phyloP scores from a whole-genome alignment of 495 filamentous ascomycete species.

The Letharia columbiana region DNA sequence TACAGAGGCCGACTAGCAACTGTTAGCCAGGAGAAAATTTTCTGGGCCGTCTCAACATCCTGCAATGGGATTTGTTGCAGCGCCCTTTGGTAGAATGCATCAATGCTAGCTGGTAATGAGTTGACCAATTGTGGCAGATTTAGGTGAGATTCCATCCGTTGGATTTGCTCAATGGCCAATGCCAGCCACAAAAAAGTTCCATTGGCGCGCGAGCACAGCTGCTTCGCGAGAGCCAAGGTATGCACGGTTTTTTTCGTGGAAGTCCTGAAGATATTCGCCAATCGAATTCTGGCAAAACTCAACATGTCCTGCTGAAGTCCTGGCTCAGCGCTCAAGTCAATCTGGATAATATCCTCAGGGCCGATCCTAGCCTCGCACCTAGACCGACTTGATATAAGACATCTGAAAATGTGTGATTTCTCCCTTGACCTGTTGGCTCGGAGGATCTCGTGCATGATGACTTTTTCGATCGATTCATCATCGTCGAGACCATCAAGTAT shows the following conservation, averaged over 20 bases:
- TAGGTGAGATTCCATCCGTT: neutral
- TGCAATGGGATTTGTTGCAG: neutral
- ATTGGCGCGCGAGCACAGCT: conserved; percentile 6
- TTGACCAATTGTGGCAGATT: neutral
- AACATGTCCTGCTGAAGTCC: conserved; percentile 8
- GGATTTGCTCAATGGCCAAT: neutral
- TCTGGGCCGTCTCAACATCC: neutral
- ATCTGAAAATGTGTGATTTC: neutral
- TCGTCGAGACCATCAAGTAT: conserved; percentile 4
- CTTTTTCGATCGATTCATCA: neutral
- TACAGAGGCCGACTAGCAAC: conserved; percentile 2
- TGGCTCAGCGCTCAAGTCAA: conserved; percentile 1
- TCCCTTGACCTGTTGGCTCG: neutral
- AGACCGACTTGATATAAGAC: neutral
- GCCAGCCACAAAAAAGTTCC: conserved; percentile 12
- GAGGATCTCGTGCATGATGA: neutral
- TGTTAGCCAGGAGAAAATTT: conserved; percentile 7
- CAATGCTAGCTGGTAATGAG: neutral
- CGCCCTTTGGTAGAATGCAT: conserved; percentile 1
- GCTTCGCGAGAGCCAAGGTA: neutral
- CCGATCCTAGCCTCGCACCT: neutral
- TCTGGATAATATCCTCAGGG: neutral
- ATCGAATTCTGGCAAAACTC: neutral
- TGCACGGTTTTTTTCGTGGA: neutral
- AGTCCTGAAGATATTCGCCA: neutral